These are phyloP conservation scores for Sporisorium reilianum DNA, from an alignment of 1,284 basidiomycete genomes.

Conservation along the genomic window DNA sequence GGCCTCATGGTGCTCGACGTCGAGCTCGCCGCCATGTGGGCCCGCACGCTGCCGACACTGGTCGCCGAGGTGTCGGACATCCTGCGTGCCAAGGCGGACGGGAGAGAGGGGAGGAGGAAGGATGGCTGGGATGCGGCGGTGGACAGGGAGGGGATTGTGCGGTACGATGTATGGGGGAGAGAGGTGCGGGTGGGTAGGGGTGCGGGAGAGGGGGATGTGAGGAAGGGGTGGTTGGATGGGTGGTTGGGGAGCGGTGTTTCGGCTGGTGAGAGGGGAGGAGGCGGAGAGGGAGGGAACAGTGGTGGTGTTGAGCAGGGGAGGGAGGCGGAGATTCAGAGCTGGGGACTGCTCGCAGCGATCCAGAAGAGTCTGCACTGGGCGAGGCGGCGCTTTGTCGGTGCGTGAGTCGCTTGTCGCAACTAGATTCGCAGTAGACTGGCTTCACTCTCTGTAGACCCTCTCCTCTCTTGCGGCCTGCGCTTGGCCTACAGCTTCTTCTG, in stretches of 20 bases:
- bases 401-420: neutral
- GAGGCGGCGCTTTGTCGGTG: constrained; percentile 22
- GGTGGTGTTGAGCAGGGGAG: neutral
- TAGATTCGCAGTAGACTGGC: too few species aligned
- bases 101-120: neutral
- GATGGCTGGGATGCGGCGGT: constrained; percentile 9
- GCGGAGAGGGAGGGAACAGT: neutral
- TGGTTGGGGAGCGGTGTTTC: constrained; percentile 23
- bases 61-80: constrained; percentile 15
- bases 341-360: constrained; percentile 31
- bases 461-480: too few species aligned
- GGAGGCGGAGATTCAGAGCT: constrained; percentile 1
- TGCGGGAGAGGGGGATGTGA: neutral
- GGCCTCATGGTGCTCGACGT: constrained; percentile 45
- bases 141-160: constrained; percentile 2
- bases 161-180: constrained; percentile 44
- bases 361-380: constrained; percentile 47
- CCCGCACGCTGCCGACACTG: constrained; percentile 17
- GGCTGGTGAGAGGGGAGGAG: neutral
- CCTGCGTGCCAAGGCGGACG: constrained; percentile 1
- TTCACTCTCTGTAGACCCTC: too few species aligned
- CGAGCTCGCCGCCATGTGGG: constrained; percentile 32
- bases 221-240: constrained; percentile 12
- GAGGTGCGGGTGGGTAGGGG: constrained; percentile 2
- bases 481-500: too few species aligned